A percentile compares a stretch with the other conserved stretches of the same genome.
phyloP scores from a whole-genome alignment of 352 stramenopile species.

The Phytophthora nicotianae region DNA sequence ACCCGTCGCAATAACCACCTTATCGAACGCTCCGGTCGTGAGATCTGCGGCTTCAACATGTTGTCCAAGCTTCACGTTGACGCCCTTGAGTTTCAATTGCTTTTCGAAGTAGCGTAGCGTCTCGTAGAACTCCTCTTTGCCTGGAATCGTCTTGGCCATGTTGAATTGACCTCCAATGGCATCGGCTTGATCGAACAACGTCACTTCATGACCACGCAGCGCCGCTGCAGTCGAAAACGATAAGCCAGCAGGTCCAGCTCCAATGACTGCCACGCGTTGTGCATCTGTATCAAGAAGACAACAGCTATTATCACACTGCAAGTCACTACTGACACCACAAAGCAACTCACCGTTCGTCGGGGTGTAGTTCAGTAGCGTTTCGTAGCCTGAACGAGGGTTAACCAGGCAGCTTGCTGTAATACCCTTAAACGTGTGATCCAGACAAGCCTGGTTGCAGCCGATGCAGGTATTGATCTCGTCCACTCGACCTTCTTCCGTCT shows the following conservation, averaged over 20 bases:
- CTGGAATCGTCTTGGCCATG: conserved; percentile 96
- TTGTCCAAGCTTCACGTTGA: conserved; percentile 82
- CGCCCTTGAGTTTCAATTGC: conserved; percentile 83
- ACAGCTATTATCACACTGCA: background rate
- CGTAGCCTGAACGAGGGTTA: conserved; percentile 95
- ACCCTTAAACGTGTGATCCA: conserved; percentile 97
- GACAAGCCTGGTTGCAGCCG: conserved; percentile 95
- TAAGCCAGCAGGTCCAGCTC: conserved; percentile 94
- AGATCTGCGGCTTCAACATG: conserved; percentile 61
- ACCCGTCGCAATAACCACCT: conserved; percentile 96
- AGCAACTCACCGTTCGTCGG: conserved; percentile 40
- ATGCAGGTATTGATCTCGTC: conserved; percentile 99
- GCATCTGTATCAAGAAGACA: conserved; percentile 23
- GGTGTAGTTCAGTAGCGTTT: conserved; percentile 91
- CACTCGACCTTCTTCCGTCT: conserved; percentile 87
- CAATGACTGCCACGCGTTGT: conserved; percentile 90
- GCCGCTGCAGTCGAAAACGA: conserved; percentile 90
- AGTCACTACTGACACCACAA: background rate
- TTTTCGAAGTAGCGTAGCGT: conserved; percentile 95
- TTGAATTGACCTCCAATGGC: conserved; percentile 96
- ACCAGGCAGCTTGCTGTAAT: conserved; percentile 96
- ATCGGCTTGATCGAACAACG: conserved; percentile 91
- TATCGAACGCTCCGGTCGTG: conserved; percentile 73
- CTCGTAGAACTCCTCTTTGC: conserved; percentile 98
- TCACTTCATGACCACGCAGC: conserved; percentile 92